These are phyloP conservation scores for Mentha longifolia DNA, from an alignment of 257 asterid genomes.

Conservation along the genomic window DNA sequence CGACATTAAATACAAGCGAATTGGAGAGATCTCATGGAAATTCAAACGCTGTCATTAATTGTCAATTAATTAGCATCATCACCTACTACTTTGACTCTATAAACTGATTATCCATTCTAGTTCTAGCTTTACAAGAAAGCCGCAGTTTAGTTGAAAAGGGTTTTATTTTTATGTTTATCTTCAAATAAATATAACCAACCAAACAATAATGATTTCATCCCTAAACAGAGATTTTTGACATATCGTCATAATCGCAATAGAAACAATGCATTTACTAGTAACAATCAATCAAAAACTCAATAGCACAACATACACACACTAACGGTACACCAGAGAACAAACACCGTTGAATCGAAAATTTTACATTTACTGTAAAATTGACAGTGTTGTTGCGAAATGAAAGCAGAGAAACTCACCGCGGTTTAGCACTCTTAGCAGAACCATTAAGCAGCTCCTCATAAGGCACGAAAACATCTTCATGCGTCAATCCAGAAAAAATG, in stretches of 20 bases:
- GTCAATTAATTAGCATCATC: slow-evolving; percentile 20
- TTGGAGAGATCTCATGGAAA: not conserved
- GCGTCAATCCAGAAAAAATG: slow-evolving; percentile 67
- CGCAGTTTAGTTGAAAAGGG: not conserved
- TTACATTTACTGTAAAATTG: not conserved
- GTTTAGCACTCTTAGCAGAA: slow-evolving; percentile 43
- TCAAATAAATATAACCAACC: slow-evolving; percentile 1
- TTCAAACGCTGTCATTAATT: not conserved
- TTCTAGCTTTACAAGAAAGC: not conserved
- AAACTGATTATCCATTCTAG: not conserved
- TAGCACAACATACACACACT: slow-evolving; percentile 1
- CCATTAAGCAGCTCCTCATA: slow-evolving; percentile 57
- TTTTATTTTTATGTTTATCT: not conserved
- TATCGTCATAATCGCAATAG: not conserved
- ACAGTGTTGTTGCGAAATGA: not conserved
- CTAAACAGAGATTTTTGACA: not conserved
- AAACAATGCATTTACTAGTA: not conserved
- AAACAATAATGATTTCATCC: not conserved
- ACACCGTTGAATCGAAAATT: not conserved
- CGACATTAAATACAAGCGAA: slow-evolving; percentile 2
- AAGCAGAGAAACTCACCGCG: slow-evolving; percentile 42
- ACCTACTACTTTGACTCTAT: not conserved
- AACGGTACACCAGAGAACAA: not conserved
- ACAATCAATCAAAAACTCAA: slow-evolving; percentile 5
- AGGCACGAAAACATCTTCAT: slow-evolving; percentile 57